phyloP scores from a whole-genome alignment of 2,329 filamentous ascomycete genomes.

The Fusarium praegraminearum region DNA sequence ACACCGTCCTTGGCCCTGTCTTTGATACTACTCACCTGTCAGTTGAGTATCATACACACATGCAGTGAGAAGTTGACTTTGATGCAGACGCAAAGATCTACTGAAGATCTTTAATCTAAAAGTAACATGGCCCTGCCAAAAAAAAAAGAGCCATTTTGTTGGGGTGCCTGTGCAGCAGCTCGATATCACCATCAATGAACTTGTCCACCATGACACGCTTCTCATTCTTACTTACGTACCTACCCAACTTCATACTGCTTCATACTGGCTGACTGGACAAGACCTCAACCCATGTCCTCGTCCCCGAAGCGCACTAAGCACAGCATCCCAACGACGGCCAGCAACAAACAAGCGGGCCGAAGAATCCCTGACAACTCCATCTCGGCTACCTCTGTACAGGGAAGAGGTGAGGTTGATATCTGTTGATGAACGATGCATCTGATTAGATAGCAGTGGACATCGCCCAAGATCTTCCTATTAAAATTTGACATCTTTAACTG shows the following conservation, averaged over 20 bases:
- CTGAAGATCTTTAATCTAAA: neutral
- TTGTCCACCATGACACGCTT: neutral
- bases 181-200: neutral
- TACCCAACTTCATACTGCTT: neutral
- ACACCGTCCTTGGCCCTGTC: slow-evolving; percentile 4
- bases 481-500: neutral
- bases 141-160: neutral
- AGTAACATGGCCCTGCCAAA: neutral
- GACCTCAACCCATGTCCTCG: slow-evolving; percentile 9
- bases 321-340: slow-evolving; percentile 8
- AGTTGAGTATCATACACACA: neutral
- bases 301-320: slow-evolving; percentile 27
- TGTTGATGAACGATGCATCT: slow-evolving; percentile 41
- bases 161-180: neutral
- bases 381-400: slow-evolving; percentile 15
- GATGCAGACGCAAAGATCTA: neutral
- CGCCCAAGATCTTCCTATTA: neutral
- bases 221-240: neutral
- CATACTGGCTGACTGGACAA: neutral
- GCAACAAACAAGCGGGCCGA: slow-evolving; percentile 22
- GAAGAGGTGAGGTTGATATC: neutral
- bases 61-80: neutral
- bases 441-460: slow-evolving; percentile 43
- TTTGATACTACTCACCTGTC: neutral
- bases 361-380: slow-evolving; percentile 30